Evolutionary conservation across 345 rosid species (phyloP).

Genomic region (Hibiscus mutabilis): DNA sequence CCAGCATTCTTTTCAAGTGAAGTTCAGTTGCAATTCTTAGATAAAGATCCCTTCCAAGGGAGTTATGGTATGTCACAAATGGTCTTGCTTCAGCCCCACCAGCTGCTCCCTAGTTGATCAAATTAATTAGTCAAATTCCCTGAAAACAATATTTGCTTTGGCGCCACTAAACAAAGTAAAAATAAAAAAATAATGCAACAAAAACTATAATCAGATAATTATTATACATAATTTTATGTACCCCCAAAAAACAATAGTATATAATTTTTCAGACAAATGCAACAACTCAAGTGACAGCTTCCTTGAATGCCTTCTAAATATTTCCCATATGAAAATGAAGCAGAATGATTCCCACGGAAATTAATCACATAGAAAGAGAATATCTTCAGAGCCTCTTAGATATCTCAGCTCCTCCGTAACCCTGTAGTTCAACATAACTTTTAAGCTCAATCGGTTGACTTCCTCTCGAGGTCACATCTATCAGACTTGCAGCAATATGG

Average conservation of each 20-base stretch:
- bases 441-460: not conserved
- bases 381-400: not conserved
- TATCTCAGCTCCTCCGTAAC: not conserved
- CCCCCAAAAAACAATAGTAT: not conserved
- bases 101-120: constrained; percentile 82
- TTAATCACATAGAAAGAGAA: not conserved
- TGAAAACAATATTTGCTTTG: not conserved
- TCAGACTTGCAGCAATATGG: not conserved
- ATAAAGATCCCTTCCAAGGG: constrained; percentile 87
- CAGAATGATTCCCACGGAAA: not conserved
- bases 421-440: not conserved
- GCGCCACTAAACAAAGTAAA: not conserved
- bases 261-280: not conserved
- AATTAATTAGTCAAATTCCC: constrained; percentile 30
- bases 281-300: not conserved
- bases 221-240: not conserved
- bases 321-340: no score
- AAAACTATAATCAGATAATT: not conserved
- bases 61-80: constrained; percentile 83
- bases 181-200: not conserved
- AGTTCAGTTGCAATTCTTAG: constrained; percentile 96
- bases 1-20: constrained; percentile 95
- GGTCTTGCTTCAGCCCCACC: constrained; percentile 99
- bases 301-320: not conserved
- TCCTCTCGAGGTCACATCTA: not conserved